phyloP scores from a whole-genome alignment of 164 flowering plant species.

The Malania oleifera region DNA sequence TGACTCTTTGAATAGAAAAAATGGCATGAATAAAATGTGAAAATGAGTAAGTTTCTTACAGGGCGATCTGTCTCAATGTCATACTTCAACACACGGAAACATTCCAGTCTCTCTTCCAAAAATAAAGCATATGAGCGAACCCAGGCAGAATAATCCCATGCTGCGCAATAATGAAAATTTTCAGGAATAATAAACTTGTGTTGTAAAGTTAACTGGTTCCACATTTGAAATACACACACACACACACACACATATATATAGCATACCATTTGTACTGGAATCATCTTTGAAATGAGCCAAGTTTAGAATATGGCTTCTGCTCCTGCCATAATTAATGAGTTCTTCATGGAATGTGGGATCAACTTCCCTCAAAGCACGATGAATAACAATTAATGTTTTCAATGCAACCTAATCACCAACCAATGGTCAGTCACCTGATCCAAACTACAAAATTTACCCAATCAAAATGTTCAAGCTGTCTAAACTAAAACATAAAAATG shows the following conservation, averaged over 20 bases:
- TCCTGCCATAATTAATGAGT: conserved; percentile 78
- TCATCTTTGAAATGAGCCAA: conserved; percentile 95
- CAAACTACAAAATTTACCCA: no score
- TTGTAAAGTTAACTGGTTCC: background rate
- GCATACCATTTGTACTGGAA: conserved; percentile 87
- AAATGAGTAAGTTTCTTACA: conserved; percentile 39
- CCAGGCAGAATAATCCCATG: conserved; percentile 99
- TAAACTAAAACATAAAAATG: no score
- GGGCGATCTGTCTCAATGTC: conserved; percentile 78
- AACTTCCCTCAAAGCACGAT: conserved; percentile 96
- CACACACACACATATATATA: background rate
- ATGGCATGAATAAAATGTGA: background rate
- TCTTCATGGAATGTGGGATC: conserved; percentile 94
- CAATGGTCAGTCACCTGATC: background rate
- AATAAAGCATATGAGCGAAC: conserved; percentile 88
- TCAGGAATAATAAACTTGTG: background rate
- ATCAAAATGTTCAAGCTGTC: no score
- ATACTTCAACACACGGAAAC: conserved; percentile 78
- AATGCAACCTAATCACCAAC: conserved; percentile 66
- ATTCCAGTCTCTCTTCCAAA: conserved; percentile 92
- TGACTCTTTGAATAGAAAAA: conserved; percentile 3
- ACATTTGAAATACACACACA: background rate
- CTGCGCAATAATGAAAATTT: conserved; percentile 31
- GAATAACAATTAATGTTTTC: conserved; percentile 88
- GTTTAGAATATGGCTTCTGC: conserved; percentile 87